phyloP scores from a whole-genome alignment of 106 monocot species.

The Chionographis japonica region DNA sequence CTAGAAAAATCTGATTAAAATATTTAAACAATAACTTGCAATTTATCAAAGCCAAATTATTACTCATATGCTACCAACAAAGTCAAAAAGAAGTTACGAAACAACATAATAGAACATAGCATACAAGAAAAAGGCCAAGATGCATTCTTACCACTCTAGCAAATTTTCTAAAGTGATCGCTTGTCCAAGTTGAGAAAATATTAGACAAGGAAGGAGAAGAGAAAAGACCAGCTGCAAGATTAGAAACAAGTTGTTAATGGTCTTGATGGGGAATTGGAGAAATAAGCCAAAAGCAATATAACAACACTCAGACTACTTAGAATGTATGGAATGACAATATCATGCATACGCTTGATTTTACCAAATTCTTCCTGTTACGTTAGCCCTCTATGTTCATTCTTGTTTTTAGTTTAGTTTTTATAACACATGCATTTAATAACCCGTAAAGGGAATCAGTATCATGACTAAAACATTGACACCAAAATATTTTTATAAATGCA shows the following conservation, averaged over 20 bases:
- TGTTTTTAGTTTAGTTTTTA: too few relatives aligned
- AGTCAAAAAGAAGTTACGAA: too few relatives aligned
- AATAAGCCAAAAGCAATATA: background rate
- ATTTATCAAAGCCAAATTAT: background rate
- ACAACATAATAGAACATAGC: background rate
- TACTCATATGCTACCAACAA: too few relatives aligned
- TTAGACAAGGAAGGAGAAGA: slow-evolving; percentile 57
- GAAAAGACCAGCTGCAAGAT: slow-evolving; percentile 51
- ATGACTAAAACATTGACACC: too few relatives aligned
- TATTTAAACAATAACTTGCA: background rate
- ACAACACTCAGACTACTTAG: too few relatives aligned
- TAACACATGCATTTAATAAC: too few relatives aligned
- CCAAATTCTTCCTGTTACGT: too few relatives aligned
- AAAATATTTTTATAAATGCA: too few relatives aligned
- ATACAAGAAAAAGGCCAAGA: background rate
- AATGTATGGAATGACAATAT: too few relatives aligned
- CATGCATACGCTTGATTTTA: too few relatives aligned
- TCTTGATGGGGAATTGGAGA: background rate
- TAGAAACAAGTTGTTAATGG: background rate
- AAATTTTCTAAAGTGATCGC: slow-evolving; percentile 51
- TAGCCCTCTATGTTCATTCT: too few relatives aligned
- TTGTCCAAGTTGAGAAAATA: slow-evolving; percentile 63
- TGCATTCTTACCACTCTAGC: slow-evolving; percentile 39
- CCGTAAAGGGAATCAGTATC: too few relatives aligned
- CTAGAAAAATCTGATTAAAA: background rate